These are phyloP conservation scores for Suillus tomentosus DNA, from an alignment of 768 basidiomycete species.

Conservation along the genomic window DNA sequence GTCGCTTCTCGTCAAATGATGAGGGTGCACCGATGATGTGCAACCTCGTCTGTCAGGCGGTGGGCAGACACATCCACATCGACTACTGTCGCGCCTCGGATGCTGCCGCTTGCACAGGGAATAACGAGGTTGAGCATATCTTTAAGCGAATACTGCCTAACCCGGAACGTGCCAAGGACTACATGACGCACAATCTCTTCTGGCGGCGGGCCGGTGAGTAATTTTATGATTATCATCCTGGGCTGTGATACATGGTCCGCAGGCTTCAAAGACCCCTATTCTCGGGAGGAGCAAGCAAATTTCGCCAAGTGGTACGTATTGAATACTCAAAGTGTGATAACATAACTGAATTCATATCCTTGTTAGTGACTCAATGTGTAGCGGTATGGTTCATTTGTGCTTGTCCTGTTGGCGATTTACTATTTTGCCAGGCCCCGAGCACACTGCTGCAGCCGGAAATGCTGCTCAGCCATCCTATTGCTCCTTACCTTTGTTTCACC, in stretches of 20 bases:
- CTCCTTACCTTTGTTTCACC: constrained; percentile 55
- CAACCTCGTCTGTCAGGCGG: constrained; percentile 52
- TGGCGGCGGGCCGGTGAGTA: constrained; percentile 60
- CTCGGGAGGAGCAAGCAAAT: constrained; percentile 53
- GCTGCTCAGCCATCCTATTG: constrained; percentile 56
- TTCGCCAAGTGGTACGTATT: constrained; percentile 54
- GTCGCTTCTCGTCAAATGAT: constrained; percentile 53
- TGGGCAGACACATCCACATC: constrained; percentile 60
- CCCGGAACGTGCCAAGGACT: constrained; percentile 52
- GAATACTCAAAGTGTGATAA: neutral
- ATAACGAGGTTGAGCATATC: constrained; percentile 50
- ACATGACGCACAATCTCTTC: constrained; percentile 52
- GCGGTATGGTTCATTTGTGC: constrained; percentile 33
- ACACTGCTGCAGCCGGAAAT: constrained; percentile 38
- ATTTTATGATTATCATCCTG: too few species aligned
- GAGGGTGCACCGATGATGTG: constrained; percentile 69
- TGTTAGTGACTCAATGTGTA: constrained; percentile 51
- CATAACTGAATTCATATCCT: neutral
- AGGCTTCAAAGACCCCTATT: constrained; percentile 69
- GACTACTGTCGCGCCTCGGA: constrained; percentile 52
- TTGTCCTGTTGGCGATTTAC: neutral
- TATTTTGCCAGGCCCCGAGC: constrained; percentile 47
- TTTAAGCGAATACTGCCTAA: constrained; percentile 44
- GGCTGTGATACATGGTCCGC: neutral
- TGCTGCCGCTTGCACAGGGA: constrained; percentile 38